Evolutionary conservation across 176 grass and related monocot species (phyloP), one percentile per base, ranked within the genome.

Genomic region (Calamus simplicifolius): DNA sequence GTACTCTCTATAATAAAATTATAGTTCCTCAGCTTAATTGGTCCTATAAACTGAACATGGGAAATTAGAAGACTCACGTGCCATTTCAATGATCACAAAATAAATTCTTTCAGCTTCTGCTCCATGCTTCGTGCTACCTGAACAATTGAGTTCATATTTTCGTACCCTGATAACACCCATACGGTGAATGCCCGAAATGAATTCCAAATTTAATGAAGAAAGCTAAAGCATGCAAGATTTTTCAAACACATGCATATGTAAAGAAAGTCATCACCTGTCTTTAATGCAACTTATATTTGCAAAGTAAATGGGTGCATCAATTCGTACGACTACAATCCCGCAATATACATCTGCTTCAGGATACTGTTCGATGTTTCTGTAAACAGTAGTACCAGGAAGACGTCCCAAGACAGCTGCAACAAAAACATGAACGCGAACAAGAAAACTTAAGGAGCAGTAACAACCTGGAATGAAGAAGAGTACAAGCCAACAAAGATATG

Each of bases 281-380:
- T 96, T 96, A 65, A 96, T 85, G 63, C 85, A 90, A 73, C 77
- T 90, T 58, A 90, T 96, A 66, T 96, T 96, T 48, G 91, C 91
- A 77, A 96, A 96, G 78, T 96, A 96, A n/a, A 96, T 96, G 50
- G 91, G 91, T 59, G 91, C 80, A 77, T 96, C 91, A 59, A 96
- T 72, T 82, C 91, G 70, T 43, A 96, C 84, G 4, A 96, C 83
- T 48, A 96, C 91, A 62, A 96, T 85, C 25, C 91, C 86, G 16
- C 75, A 87, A 62, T 96, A 96, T 1, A 77, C 90, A 79, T 88
- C 82, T 65, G 91, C 80, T 73, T 96, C 91, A 64, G 83, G 86
- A 16, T 96, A 96, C 58, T 96, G 91, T 8, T 87, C 28, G 48
- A 69, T 82, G 62, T 96, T 96, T 57, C 91, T 81, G 72, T 96